Evolutionary conservation across 331 rosid genomes (phyloP).

Genomic region (Saraca asoca): DNA sequence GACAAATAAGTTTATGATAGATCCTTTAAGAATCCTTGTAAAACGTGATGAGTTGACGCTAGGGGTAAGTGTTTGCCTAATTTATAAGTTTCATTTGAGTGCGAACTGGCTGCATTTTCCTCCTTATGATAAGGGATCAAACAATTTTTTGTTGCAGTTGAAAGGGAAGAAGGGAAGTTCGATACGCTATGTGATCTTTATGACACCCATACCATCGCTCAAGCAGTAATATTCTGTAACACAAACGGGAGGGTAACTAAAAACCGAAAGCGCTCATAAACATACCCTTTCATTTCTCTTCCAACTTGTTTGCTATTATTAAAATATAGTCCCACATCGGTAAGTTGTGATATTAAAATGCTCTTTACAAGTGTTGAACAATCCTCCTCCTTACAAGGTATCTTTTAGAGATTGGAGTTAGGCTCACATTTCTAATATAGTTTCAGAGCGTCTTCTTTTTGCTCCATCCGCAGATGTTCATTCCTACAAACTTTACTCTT

Average conservation of each 20-base stretch:
- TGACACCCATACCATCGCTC: constrained; percentile 92
- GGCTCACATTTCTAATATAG: not conserved
- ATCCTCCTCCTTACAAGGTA: too few relatives aligned
- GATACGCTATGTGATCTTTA: constrained; percentile 97
- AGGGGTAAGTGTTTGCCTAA: constrained; percentile 63
- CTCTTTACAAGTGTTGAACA: too few relatives aligned
- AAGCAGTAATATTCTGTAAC: constrained; percentile 98
- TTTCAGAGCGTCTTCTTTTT: constrained; percentile 11
- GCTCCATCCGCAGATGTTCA: too few relatives aligned
- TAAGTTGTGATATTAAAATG: too few relatives aligned
- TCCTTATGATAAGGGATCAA: constrained; percentile 76
- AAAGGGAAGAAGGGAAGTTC: constrained; percentile 97
- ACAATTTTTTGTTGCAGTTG: constrained; percentile 98
- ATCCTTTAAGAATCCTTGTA: constrained; percentile 94
- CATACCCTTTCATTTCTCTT: not conserved
- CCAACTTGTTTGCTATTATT: not conserved
- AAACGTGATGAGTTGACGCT: constrained; percentile 98
- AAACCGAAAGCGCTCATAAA: not conserved
- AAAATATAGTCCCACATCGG: too few relatives aligned
- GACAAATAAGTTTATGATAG: constrained; percentile 94
- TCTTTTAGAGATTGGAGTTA: too few relatives aligned
- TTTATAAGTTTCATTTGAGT: constrained; percentile 8
- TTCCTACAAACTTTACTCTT: too few relatives aligned
- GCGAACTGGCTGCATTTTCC: constrained; percentile 24
- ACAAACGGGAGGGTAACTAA: constrained; percentile 84